phyloP scores from a whole-genome alignment of 306 rosid genomes.

The Boehmeria nivea region DNA sequence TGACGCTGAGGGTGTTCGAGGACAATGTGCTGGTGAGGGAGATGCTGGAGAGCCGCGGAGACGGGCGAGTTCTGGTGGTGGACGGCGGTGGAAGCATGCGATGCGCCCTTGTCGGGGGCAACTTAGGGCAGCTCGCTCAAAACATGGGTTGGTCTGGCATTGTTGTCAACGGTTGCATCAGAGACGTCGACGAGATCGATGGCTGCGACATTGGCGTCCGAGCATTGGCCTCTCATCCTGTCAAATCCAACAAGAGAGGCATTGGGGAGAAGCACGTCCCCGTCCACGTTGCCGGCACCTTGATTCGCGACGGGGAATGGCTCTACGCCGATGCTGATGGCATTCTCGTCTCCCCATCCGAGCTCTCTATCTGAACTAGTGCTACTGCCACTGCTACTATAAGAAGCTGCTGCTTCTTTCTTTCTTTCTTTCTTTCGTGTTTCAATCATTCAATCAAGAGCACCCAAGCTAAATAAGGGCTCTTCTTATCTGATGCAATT shows the following conservation, averaged over 20 bases:
- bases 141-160: slow-evolving; percentile 70
- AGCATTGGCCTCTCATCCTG: slow-evolving; percentile 67
- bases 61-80: slow-evolving; percentile 43
- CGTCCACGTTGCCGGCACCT: slow-evolving; percentile 51
- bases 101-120: slow-evolving; percentile 52
- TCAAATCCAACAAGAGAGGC: slow-evolving; percentile 50
- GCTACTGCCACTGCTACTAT: too few relatives aligned
- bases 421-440: too few relatives aligned
- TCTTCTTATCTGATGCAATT: too few relatives aligned
- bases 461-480: too few relatives aligned
- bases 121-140: slow-evolving; percentile 42
- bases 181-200: slow-evolving; percentile 84
- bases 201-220: slow-evolving; percentile 65
- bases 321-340: slow-evolving; percentile 63
- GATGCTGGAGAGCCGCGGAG: slow-evolving; percentile 54
- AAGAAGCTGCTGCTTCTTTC: too few relatives aligned
- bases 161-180: slow-evolving; percentile 75
- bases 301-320: slow-evolving; percentile 77
- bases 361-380: neutral
- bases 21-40: slow-evolving; percentile 68
- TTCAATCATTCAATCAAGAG: too few relatives aligned
- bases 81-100: slow-evolving; percentile 50
- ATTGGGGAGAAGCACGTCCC: slow-evolving; percentile 45
- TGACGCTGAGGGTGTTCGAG: slow-evolving; percentile 65
- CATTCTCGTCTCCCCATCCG: slow-evolving; percentile 10